phyloP scores from a whole-genome alignment of 371 early-diverging fungal species.

The Mortierella sp. region DNA sequence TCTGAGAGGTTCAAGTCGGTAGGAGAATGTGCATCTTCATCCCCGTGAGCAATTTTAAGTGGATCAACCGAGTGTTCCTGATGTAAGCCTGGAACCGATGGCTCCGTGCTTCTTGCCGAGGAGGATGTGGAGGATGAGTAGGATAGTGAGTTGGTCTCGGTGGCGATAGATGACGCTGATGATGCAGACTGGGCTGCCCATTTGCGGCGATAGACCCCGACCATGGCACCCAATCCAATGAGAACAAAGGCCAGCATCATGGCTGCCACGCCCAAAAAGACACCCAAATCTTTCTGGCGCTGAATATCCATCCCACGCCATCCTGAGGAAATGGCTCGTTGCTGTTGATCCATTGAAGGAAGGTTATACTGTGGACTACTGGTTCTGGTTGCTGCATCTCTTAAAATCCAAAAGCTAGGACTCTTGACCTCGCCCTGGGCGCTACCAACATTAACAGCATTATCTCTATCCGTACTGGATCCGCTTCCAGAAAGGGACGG shows the following conservation, averaged over 20 bases:
- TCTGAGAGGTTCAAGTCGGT: constrained; percentile 14
- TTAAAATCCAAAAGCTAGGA: constrained; percentile 44
- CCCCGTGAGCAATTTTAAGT: constrained; percentile 2
- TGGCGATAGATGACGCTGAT: not conserved
- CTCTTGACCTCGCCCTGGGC: constrained; percentile 11
- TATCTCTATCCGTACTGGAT: not conserved
- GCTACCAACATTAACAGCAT: not conserved
- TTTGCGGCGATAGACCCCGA: constrained; percentile 25
- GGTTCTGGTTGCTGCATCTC: constrained; percentile 26
- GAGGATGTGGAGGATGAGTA: not conserved
- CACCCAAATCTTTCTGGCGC: constrained; percentile 19
- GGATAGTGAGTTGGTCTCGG: not conserved
- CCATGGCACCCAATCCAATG: constrained; percentile 19
- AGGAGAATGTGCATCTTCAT: constrained; percentile 33
- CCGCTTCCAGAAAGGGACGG: constrained; percentile 12
- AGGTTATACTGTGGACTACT: constrained; percentile 19
- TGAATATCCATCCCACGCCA: not conserved
- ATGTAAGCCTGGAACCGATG: not conserved
- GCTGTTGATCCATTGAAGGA: constrained; percentile 23
- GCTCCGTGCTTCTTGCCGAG: not conserved
- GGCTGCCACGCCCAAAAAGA: constrained; percentile 36
- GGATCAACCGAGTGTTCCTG: not conserved
- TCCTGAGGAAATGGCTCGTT: not conserved
- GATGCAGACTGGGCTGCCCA: constrained; percentile 3
- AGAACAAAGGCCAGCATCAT: constrained; percentile 35